Conservation (phyloP, 148 eudicot species). For the Rhododendron vialii region DNA sequence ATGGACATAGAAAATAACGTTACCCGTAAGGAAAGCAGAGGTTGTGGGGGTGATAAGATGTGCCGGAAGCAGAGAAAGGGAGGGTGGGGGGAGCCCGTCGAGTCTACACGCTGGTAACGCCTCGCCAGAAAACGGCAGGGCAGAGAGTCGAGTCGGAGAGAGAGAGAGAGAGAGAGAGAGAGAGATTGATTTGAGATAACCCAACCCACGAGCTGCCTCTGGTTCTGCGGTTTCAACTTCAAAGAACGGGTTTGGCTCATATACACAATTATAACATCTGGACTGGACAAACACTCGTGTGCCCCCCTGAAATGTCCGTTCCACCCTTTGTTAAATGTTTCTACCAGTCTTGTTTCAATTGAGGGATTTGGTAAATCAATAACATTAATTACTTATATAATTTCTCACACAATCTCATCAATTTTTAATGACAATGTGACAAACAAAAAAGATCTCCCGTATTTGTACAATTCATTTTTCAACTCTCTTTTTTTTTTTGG, state of each 20-base stretch:
- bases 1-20: background rate
- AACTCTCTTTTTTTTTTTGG: too few species aligned
- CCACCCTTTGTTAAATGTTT: background rate
- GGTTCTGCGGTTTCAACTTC: constrained; percentile 22
- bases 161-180: background rate
- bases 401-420: background rate
- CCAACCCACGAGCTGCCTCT: constrained; percentile 10
- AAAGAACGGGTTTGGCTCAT: constrained; percentile 16
- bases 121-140: background rate
- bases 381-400: background rate
- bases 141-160: background rate
- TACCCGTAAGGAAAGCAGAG: background rate
- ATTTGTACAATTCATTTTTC: too few species aligned
- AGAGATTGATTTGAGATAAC: background rate
- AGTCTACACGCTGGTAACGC: background rate
- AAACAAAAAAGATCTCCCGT: background rate
- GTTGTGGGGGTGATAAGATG: background rate
- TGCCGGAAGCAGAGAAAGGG: background rate
- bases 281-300: background rate
- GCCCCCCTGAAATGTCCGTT: background rate
- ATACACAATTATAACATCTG: background rate
- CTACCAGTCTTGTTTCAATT: background rate
- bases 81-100: background rate
- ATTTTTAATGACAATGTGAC: background rate
- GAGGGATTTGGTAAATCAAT: background rate